Base-by-base conservation (phyloP, 169 alveolate genomes). In the Cryptosporidium ubiquitum region DNA sequence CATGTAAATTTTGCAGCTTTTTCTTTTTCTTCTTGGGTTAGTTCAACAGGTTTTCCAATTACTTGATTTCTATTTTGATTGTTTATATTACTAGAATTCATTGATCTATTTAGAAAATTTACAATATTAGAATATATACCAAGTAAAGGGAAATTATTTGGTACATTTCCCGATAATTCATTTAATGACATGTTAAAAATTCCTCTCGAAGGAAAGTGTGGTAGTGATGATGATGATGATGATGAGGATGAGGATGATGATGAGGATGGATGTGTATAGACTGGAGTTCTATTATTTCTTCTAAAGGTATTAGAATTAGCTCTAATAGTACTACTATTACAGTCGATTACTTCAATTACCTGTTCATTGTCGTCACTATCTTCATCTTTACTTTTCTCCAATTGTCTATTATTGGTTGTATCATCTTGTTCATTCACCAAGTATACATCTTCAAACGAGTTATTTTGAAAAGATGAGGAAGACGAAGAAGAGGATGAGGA, bases 1-100 rank as follows among this genome's bases (percentile, higher is more conserved):
- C 89, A 79, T 23, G 89, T 79, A 20, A 79, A 79, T 14, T 79
- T 79, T 9, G 89, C 89, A 20, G 89, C 89, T 47, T 79, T 79
- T 31, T 79, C 89, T 39, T 79, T 79, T 57, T 79, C 89, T 26
- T 68, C 52, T 79, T 79, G 70, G 10, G 89, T 79, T 35, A 79
- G 16, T 39, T 79, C 89, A 4, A 79, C 61, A 1, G 89, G 89
- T 9, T 58, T 42, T n/a, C 61, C 79, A 23, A 61, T 40, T 64
- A 33, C 31, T 35, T 35, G 42, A 64, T 64, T 64, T 29, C 14
- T 64, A 31, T 14, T 31, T 31, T 42, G 39, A 55, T 31, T 26
- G 44, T 71, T 51, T 14, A 18, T 16, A 42, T 26, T 69, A 40
- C 33, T 60, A 9, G 71, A 26, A 47, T 61, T 79, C 44, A 79